Percentiles rank a stretch among this genome's conserved stretches.
These are phyloP conservation scores for Cynanchum wilfordii DNA, from an alignment of 257 asterid species.

Conservation along the genomic window DNA sequence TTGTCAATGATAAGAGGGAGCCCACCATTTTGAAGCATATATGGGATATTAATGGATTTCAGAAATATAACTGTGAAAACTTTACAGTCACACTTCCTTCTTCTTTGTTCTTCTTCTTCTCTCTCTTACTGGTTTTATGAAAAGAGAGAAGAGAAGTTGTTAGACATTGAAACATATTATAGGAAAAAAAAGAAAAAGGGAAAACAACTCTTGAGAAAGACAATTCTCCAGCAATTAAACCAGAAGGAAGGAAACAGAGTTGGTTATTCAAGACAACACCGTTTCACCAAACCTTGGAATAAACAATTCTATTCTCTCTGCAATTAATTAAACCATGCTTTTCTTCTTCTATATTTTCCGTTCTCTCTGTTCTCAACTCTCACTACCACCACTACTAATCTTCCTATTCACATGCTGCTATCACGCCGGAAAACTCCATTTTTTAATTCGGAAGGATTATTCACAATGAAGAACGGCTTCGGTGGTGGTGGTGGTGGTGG, in stretches of 20 bases:
- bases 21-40: not conserved
- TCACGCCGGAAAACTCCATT: slow-evolving; percentile 54
- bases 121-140: slow-evolving; percentile 9
- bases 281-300: slow-evolving; percentile 50
- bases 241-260: slow-evolving; percentile 19
- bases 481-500: slow-evolving; percentile 28
- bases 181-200: not conserved
- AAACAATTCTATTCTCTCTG: slow-evolving; percentile 10
- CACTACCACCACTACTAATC: not conserved
- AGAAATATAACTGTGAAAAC: not conserved
- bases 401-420: slow-evolving; percentile 45
- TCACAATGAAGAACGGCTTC: slow-evolving; percentile 49
- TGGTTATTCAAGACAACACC: slow-evolving; percentile 35
- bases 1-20: not conserved
- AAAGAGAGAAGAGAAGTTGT: not conserved
- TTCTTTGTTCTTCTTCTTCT: not conserved
- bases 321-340: not conserved
- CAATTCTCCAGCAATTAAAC: slow-evolving; percentile 42
- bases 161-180: slow-evolving; percentile 8
- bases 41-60: not conserved
- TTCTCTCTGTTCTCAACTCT: not conserved
- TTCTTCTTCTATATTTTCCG: slow-evolving; percentile 14
- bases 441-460: slow-evolving; percentile 25
- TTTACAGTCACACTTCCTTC: slow-evolving; percentile 22
- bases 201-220: slow-evolving; percentile 34